Percentiles rank a stretch among this genome's conserved stretches.
phyloP scores from a whole-genome alignment of 129 eudicot genomes.

The Flaveria brownii region DNA sequence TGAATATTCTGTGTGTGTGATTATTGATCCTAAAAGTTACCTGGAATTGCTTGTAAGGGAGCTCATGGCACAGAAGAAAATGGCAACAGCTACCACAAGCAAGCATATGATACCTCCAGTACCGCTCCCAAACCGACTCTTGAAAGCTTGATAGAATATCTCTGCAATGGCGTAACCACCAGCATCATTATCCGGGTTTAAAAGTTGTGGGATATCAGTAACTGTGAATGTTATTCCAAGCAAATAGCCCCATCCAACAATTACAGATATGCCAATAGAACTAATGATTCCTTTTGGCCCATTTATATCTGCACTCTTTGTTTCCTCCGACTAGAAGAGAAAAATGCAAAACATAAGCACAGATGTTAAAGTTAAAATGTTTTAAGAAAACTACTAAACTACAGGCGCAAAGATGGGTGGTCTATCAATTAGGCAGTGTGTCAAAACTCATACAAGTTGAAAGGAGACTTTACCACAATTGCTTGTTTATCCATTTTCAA shows the following conservation, averaged over 20 bases:
- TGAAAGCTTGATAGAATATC: slow-evolving; percentile 83
- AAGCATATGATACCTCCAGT: slow-evolving; percentile 84
- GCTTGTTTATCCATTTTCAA: too few relatives aligned
- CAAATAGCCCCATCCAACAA: slow-evolving; percentile 96
- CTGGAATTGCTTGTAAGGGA: slow-evolving; percentile 97
- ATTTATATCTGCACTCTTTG: slow-evolving; percentile 85
- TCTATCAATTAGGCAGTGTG: background rate
- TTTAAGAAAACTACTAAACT: background rate
- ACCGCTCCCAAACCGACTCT: slow-evolving; percentile 79
- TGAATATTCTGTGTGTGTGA: background rate
- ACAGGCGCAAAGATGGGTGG: background rate
- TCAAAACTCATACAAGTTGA: background rate
- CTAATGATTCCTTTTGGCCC: slow-evolving; percentile 96
- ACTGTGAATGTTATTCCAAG: slow-evolving; percentile 91
- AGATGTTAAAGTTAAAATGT: background rate
- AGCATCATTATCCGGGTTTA: slow-evolving; percentile 65
- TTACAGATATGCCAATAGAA: slow-evolving; percentile 83
- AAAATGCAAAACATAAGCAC: slow-evolving; percentile 18
- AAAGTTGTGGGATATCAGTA: slow-evolving; percentile 66
- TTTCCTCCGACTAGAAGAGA: slow-evolving; percentile 83
- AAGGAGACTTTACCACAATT: background rate
- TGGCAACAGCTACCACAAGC: slow-evolving; percentile 86
- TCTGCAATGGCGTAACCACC: slow-evolving; percentile 98
- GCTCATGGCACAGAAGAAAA: slow-evolving; percentile 97
- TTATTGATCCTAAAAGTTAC: slow-evolving; percentile 37